Percentiles rank a stretch among this genome's conserved stretches.
phyloP scores from a whole-genome alignment of 306 rosid genomes.

The Prunus armeniaca region DNA sequence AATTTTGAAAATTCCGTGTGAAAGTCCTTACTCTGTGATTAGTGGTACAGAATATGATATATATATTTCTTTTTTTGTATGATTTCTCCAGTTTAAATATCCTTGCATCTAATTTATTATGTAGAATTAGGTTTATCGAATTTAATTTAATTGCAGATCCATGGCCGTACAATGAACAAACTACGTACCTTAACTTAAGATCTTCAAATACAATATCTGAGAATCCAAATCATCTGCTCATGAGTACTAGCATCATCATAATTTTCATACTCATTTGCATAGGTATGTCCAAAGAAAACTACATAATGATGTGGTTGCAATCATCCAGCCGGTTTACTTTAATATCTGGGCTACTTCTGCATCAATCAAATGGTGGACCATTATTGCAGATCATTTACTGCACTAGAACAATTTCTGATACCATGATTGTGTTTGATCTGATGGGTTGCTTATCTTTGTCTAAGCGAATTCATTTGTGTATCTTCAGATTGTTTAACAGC shows the following conservation, averaged over 20 bases:
- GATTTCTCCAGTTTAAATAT: not conserved
- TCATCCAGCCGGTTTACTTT: not conserved
- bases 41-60: not conserved
- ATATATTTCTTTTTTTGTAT: not conserved
- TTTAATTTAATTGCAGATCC: not conserved
- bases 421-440: not conserved
- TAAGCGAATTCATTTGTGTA: conserved; percentile 11
- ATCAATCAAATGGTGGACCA: not conserved
- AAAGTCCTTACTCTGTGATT: not conserved
- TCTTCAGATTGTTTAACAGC: conserved; percentile 19
- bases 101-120: not conserved
- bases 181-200: not conserved
- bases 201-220: not conserved
- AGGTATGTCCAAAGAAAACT: not conserved
- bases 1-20: not conserved
- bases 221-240: not conserved
- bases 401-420: no score
- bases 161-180: not conserved
- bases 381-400: not conserved
- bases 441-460: not conserved
- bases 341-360: not conserved
- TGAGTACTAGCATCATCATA: not conserved
- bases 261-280: not conserved
- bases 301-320: not conserved
- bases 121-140: not conserved